These are phyloP conservation scores for Globisporangium heterothallicum DNA, from an alignment of 352 stramenopile genomes.

Conservation along the genomic window DNA sequence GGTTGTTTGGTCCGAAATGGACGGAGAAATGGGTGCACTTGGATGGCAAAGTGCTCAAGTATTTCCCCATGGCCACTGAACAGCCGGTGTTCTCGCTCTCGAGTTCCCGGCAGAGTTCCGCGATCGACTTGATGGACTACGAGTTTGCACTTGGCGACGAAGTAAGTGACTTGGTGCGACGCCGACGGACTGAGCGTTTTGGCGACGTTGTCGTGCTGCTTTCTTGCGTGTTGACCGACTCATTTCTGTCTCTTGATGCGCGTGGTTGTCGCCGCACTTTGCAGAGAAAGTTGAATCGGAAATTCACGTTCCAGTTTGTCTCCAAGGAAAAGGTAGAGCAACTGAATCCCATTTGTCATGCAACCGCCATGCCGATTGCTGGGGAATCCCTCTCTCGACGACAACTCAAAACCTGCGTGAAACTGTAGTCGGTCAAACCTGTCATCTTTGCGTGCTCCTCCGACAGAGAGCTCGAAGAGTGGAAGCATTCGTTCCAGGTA, in stretches of 20 bases:
- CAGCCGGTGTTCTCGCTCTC: conserved; percentile 52
- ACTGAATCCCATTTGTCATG: no score
- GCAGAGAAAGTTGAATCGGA: conserved; percentile 56
- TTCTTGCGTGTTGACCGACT: no score
- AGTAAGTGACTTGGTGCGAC: conserved; percentile 17
- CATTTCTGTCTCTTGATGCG: neutral
- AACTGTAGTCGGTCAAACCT: conserved; percentile 31
- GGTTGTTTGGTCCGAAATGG: conserved; percentile 68
- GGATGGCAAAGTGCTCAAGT: conserved; percentile 64
- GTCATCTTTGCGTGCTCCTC: conserved; percentile 57
- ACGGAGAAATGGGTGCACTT: conserved; percentile 79
- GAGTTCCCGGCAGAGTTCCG: conserved; percentile 38
- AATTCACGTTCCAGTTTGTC: conserved; percentile 59
- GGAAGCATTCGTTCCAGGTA: conserved; percentile 50
- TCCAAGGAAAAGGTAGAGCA: conserved; percentile 53
- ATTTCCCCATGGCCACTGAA: conserved; percentile 65
- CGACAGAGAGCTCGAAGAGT: conserved; percentile 54
- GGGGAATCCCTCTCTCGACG: neutral
- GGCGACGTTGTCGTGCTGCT: neutral
- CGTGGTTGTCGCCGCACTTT: neutral
- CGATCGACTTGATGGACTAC: conserved; percentile 44
- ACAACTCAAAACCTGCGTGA: neutral
- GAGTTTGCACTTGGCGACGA: conserved; percentile 39
- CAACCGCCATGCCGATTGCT: neutral
- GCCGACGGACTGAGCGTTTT: no score